Evolutionary conservation across 2,329 filamentous ascomycete species (phyloP).

Genomic region (Xylariales sp.): DNA sequence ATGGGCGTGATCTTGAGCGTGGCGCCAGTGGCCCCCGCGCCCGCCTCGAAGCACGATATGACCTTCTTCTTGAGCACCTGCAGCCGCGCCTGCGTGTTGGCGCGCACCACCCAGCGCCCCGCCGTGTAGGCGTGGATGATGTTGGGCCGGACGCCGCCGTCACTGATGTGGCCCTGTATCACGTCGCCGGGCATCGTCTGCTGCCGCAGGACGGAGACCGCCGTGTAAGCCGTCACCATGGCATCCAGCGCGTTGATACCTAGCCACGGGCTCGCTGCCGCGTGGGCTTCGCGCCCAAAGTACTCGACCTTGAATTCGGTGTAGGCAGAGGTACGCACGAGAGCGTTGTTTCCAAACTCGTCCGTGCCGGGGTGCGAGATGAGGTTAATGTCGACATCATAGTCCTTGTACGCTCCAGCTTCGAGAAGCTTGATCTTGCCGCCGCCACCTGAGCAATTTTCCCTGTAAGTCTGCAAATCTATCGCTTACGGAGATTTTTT

Average conservation of each 20-base stretch:
- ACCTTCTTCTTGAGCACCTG: slow-evolving; percentile 35
- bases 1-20: slow-evolving; percentile 35
- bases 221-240: slow-evolving; percentile 42
- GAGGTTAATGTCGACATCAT: slow-evolving; percentile 31
- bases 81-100: slow-evolving; percentile 31
- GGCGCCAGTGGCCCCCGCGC: slow-evolving; percentile 45
- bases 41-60: slow-evolving; percentile 41
- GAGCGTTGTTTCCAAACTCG: slow-evolving; percentile 37
- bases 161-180: slow-evolving; percentile 46
- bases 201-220: slow-evolving; percentile 48
- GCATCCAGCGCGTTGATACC: slow-evolving; percentile 58
- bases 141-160: slow-evolving; percentile 50
- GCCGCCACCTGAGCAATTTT: slow-evolving; percentile 38
- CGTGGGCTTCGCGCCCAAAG: slow-evolving; percentile 51
- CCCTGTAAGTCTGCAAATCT: too few species aligned
- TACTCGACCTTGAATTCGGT: slow-evolving; percentile 45
- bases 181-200: slow-evolving; percentile 48
- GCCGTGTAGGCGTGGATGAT: slow-evolving; percentile 46
- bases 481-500: too few species aligned
- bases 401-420: slow-evolving; percentile 37
- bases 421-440: slow-evolving; percentile 44
- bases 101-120: slow-evolving; percentile 25
- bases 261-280: slow-evolving; percentile 52
- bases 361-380: slow-evolving; percentile 39
- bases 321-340: slow-evolving; percentile 50